Evolutionary conservation across 306 rosid genomes (phyloP).

Genomic region (Cyamopsis tetragonoloba): DNA sequence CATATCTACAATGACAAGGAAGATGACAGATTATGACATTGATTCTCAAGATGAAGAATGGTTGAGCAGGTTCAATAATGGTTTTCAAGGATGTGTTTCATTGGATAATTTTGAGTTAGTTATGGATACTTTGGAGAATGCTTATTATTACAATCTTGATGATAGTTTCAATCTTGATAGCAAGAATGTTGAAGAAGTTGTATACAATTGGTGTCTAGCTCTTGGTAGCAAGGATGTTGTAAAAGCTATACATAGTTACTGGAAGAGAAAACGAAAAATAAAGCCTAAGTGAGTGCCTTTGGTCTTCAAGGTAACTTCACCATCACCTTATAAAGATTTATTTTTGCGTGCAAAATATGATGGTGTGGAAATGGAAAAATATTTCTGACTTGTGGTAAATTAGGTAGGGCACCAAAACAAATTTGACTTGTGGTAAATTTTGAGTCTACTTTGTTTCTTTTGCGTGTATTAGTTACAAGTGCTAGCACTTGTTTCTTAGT

Average conservation of each 20-base stretch:
- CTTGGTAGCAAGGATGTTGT: conserved; percentile 40
- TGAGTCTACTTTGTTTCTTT: no score
- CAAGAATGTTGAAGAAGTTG: conserved; percentile 44
- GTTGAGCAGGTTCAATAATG: conserved; percentile 46
- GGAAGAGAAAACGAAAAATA: conserved; percentile 72
- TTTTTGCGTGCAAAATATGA: neutral
- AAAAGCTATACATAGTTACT: conserved; percentile 50
- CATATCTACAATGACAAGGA: conserved; percentile 48
- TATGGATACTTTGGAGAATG: conserved; percentile 71
- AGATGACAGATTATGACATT: conserved; percentile 63
- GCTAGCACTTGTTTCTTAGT: neutral
- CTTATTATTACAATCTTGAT: conserved; percentile 37
- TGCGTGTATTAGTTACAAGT: no score
- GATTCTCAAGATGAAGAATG: conserved; percentile 83
- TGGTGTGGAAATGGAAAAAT: neutral
- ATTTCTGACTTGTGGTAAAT: neutral
- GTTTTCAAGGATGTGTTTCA: conserved; percentile 40
- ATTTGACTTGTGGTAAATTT: neutral
- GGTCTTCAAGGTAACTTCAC: conserved; percentile 64
- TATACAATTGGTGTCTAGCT: conserved; percentile 38
- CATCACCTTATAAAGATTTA: neutral
- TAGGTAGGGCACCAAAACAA: neutral
- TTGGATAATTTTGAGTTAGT: conserved; percentile 62
- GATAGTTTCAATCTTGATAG: no score
- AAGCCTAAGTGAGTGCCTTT: conserved; percentile 42